phyloP scores from a whole-genome alignment of 2,329 filamentous ascomycete species.

The Cladosporium velox region DNA sequence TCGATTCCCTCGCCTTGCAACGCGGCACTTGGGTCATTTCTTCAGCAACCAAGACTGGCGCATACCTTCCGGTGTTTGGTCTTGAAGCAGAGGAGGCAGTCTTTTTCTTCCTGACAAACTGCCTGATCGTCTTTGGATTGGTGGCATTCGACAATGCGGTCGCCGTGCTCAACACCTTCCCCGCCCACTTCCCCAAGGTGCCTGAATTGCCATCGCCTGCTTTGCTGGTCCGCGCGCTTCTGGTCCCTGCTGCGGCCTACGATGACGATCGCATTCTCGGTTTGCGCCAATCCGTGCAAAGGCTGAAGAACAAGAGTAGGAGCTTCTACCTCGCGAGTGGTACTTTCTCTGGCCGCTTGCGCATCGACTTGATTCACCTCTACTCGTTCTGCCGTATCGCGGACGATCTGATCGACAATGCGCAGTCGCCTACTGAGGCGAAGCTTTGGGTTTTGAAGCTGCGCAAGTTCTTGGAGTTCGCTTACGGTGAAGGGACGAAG shows the following conservation, averaged over 20 bases:
- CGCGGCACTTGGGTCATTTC: constrained; percentile 73
- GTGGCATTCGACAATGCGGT: constrained; percentile 69
- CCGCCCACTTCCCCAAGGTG: constrained; percentile 55
- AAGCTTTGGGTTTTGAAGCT: constrained; percentile 61
- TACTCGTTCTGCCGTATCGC: constrained; percentile 75
- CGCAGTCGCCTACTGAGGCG: constrained; percentile 55
- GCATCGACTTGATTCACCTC: constrained; percentile 67
- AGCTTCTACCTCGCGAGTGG: constrained; percentile 74
- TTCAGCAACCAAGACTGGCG: constrained; percentile 65
- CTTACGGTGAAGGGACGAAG: constrained; percentile 44
- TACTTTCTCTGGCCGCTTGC: constrained; percentile 66
- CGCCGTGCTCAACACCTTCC: constrained; percentile 65
- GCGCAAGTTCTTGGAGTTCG: constrained; percentile 57
- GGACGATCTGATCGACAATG: constrained; percentile 72
- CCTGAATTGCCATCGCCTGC: constrained; percentile 53
- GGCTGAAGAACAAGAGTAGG: constrained; percentile 65
- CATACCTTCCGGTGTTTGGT: constrained; percentile 60
- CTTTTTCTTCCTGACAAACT: constrained; percentile 72
- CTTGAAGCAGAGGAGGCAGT: constrained; percentile 73
- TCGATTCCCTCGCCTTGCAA: constrained; percentile 68
- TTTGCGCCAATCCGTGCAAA: constrained; percentile 59
- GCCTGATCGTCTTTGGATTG: constrained; percentile 68
- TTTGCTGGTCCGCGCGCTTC: constrained; percentile 56
- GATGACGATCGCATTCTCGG: constrained; percentile 60
- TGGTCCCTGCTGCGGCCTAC: constrained; percentile 53